phyloP scores from a whole-genome alignment of 106 monocot species.

The Dioscorea alata region DNA sequence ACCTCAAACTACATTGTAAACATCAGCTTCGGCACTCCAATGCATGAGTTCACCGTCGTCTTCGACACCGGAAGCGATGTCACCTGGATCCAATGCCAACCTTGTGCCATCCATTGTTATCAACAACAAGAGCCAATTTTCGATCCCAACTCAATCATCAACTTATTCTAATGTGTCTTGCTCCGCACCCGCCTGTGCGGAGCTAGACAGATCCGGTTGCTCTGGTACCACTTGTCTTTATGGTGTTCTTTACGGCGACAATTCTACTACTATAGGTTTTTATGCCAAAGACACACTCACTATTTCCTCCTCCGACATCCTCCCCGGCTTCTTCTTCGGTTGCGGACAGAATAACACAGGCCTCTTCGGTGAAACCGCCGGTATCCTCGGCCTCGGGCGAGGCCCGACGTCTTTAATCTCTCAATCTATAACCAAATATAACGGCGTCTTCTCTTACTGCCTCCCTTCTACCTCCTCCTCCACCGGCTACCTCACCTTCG shows the following conservation, averaged over 20 bases:
- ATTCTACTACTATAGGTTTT: constrained; percentile 6
- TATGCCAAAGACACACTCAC: constrained; percentile 16
- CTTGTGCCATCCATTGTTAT: constrained; percentile 16
- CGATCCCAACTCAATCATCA: constrained; percentile 21
- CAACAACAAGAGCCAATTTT: constrained; percentile 17
- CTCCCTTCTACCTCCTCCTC: constrained; percentile 27
- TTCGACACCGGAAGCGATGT: constrained; percentile 14
- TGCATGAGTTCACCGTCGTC: constrained; percentile 7
- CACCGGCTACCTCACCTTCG: constrained; percentile 30
- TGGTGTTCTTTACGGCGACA: constrained; percentile 17
- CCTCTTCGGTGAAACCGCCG: constrained; percentile 18
- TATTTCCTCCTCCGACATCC: constrained; percentile 5
- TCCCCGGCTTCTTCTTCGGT: constrained; percentile 32
- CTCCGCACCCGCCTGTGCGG: constrained; percentile 16
- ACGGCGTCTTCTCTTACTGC: constrained; percentile 45
- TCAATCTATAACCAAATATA: constrained; percentile 23
- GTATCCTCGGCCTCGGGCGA: constrained; percentile 38
- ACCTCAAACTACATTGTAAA: constrained; percentile 4
- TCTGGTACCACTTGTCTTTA: constrained; percentile 8
- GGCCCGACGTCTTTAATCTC: constrained; percentile 19
- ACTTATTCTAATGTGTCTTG: constrained; percentile 29
- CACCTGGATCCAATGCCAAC: constrained; percentile 31
- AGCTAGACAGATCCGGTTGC: constrained; percentile 1
- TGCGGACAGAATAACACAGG: constrained; percentile 34
- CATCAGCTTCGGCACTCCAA: constrained; percentile 32